Evolutionary conservation across 345 rosid species (phyloP), one percentile per base, ranked within the genome.

Genomic region (Trapa incisa): DNA sequence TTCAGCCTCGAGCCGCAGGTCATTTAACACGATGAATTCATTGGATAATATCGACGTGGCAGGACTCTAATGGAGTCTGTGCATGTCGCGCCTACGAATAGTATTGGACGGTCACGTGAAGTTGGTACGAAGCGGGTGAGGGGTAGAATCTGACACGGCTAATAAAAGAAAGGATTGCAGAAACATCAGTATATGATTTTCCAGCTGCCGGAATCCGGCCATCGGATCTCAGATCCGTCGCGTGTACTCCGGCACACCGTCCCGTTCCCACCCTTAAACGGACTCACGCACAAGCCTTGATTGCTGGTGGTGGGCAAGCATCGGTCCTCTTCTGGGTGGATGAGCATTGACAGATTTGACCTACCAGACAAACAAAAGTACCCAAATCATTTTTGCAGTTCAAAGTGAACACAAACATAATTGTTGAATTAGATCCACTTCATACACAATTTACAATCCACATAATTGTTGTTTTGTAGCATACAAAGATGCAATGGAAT

Each of bases 401-500:
- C 10, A 50, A 58, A 3, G 7, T 3, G 43, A 4, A 41, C 43
- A 41, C 43, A 54, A 54, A n/a, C 60, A 22, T 16, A n/a, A 54
- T 54, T 35, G 2, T 54, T n/a, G n/a, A n/a, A n/a, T n/a, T n/a
- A n/a, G n/a, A n/a, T n/a, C n/a, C n/a, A n/a, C n/a, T n/a, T 3
- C 8, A 32, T 32, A 32, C 37, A 58, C 11, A 35, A 33, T 32
- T 58, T 32, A 32, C 17, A 58, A 32, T 32, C 35, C 0, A 35
- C 37, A 58, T 35, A 32, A 11, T 6, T 22, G 29, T 22, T 58
- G 37, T 9, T 58, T 58, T 5, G 3, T 35, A 3, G 37, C 13
- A 4, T 82, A 80, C 75, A 89, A 67, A 4, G 96, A 85, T 29
- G 81, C 76, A 63, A 82, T 79, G 66, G 91, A 95, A 16, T 74